A percentile compares a stretch with the other conserved stretches of the same genome.
Evolutionary conservation across 345 rosid genomes (phyloP).

Genomic region (Combretum micranthum): DNA sequence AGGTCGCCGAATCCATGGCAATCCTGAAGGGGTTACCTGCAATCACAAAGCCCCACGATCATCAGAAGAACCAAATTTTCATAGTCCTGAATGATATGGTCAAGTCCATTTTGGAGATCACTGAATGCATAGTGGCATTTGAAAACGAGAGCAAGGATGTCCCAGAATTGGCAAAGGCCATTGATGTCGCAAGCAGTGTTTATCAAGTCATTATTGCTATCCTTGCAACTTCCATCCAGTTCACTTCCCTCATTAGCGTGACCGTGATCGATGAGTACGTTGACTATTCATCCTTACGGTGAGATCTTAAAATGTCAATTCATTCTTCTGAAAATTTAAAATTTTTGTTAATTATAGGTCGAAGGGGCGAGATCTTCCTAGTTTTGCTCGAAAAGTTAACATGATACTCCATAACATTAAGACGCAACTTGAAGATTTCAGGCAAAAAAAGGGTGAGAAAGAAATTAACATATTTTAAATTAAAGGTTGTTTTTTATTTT

Average conservation of each 20-base stretch:
- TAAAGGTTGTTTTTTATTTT: no score
- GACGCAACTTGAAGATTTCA: slow-evolving; percentile 5
- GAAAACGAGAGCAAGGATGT: slow-evolving; percentile 6
- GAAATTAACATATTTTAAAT: no score
- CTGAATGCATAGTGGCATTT: no score
- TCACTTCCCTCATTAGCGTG: not conserved
- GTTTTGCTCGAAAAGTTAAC: slow-evolving; percentile 1
- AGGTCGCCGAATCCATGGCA: slow-evolving; percentile 7
- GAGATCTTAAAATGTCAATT: not conserved
- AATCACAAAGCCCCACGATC: slow-evolving; percentile 1
- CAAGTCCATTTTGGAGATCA: slow-evolving; percentile 6
- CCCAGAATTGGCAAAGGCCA: slow-evolving; percentile 4
- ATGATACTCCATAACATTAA: not conserved
- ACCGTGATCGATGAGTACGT: not conserved
- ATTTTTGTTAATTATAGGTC: slow-evolving; percentile 1
- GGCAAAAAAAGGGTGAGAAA: slow-evolving; percentile 5
- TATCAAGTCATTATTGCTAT: slow-evolving; percentile 3
- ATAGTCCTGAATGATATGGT: slow-evolving; percentile 6
- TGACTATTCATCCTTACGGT: not conserved
- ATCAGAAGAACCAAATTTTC: not conserved
- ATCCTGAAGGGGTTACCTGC: slow-evolving; percentile 13
- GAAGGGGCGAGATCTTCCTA: slow-evolving; percentile 1
- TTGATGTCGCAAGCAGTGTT: slow-evolving; percentile 1
- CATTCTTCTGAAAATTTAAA: not conserved
- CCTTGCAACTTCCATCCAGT: slow-evolving; percentile 3